Evolutionary conservation across 2,329 filamentous ascomycete species (phyloP), one percentile per base, ranked within the genome.

Genomic region (Colletotrichum tamarilloi): DNA sequence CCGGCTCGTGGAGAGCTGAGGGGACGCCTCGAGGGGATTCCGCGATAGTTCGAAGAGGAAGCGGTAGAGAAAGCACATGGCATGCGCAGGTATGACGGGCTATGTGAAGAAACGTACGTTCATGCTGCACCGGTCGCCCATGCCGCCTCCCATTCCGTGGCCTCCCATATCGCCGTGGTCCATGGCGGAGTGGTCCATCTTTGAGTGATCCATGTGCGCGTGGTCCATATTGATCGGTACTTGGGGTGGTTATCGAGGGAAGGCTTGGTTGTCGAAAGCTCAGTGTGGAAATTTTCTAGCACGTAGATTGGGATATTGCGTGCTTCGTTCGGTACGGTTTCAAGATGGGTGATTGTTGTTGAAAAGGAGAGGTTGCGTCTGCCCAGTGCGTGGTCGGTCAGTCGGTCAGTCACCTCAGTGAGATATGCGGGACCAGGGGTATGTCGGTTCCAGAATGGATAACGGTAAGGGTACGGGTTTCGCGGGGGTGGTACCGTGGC

Each of bases 121-220:
- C 95, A 98, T 98, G 84, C 88, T 95, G 89, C 95, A 98, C 87
- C 92, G 91, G 76, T 85, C 84, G 67, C 86, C 86, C 87, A 90
- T 91, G 81, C 87, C 87, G 78, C 90, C 89, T 78, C 87, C 90
- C 85, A 88, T 89, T 67, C 82, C 81, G 80, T 87, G 85, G 75
- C 83, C 84, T 74, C 79, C 83, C 85, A 86, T 87, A 52, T 80
- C 80, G 71, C 82, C 78, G 78, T 87, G 86, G 74, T 84, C 85
- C 85, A 88, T 87, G 26, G 81, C 78, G 60, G 80, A 80, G 79
- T 87, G 85, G 67, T 85, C 81, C 81, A 84, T 85, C 67, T 76
- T 70, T 22, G 79, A 78, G 79, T 87, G 85, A 69, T 86, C 84
- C 85, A 87, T 87, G 57, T 66, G 76, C 55, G 53, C 35, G 38